Evolutionary conservation across 257 asterid species (phyloP), one percentile per base, ranked within the genome.

Genomic region (Dorcoceras hygrometricum): DNA sequence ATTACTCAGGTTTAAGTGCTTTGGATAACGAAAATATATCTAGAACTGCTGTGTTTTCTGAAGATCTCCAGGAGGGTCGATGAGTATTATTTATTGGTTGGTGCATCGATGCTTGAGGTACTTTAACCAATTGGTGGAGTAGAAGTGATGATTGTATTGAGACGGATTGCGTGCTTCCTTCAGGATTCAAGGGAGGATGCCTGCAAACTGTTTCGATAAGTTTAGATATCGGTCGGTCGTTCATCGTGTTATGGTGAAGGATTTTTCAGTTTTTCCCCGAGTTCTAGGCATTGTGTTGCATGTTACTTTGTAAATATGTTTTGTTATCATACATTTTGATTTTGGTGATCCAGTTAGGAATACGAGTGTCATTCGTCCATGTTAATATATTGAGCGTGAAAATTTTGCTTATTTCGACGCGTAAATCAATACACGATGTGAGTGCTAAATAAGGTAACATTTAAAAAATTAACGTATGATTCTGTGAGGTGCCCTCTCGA

Each of bases 21-120:
- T 84, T 84, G 5, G 96, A 88, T 28, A 74, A 78, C 29, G 97
- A 93, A 23, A 77, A 85, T 74, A 65, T 86, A 51, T 67, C 84
- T 65, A 79, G 95, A 76, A 81, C 91, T 1, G 88, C 78, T 63
- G 87, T 88, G 46, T 86, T 83, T 77, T 90, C 98, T 2, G 98
- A 89, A 78, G 98, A 93, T 85, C 97, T 93, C 57, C 98, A 90
- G 5, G 98, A 93, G 80, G 97, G 97, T 56, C 77, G 97, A 65
- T 93, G 80, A 83, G 56, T 34, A 7, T 66, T 57, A 63, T 26
- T 62, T 62, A 29, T 63, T 31, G 11, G 56, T 34, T 46, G 60
- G 63, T 57, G 43, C n/a, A 25, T 19, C 46, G 25, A 19, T 23
- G 29, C 10, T 56, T 59, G 16, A 66, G 63, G 68, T 32, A 55